phyloP scores from a whole-genome alignment of 345 rosid genomes.

The Brassica rapa region DNA sequence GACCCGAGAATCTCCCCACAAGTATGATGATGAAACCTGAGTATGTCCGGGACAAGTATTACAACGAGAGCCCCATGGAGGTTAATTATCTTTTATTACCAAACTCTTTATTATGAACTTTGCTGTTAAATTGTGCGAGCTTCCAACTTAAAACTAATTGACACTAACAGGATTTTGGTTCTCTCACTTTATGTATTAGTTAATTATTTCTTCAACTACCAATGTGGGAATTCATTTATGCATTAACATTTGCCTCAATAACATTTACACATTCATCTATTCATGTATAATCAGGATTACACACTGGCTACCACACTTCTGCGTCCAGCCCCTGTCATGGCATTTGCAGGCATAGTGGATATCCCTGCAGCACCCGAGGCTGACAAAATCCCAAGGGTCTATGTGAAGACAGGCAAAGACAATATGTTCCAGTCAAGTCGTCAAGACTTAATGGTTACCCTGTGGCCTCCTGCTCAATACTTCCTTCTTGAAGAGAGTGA shows the following conservation, averaged over 20 bases:
- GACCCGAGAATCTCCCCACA: constrained; percentile 43
- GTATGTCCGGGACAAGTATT: constrained; percentile 29
- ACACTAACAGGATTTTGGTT: too few relatives aligned
- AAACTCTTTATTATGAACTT: not conserved
- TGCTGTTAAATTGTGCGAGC: too few relatives aligned
- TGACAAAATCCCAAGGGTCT: constrained; percentile 43
- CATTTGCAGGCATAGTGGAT: constrained; percentile 29
- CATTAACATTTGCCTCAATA: not conserved
- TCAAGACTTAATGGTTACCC: constrained; percentile 40
- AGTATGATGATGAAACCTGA: constrained; percentile 42
- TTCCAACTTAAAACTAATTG: too few relatives aligned
- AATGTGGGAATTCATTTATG: too few relatives aligned
- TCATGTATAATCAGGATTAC: constrained; percentile 34
- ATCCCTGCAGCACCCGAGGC: constrained; percentile 33
- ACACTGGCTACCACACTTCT: constrained; percentile 43
- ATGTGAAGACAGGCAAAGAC: constrained; percentile 44
- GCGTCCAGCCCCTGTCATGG: constrained; percentile 40
- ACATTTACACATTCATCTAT: not conserved
- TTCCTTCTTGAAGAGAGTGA: constrained; percentile 42
- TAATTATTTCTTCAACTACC: too few relatives aligned
- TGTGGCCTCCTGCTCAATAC: constrained; percentile 44
- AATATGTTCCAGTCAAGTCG: constrained; percentile 8
- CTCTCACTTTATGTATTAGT: too few relatives aligned
- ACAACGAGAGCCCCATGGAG: constrained; percentile 47
- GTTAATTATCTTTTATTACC: constrained; percentile 19